These are phyloP conservation scores for Balamuthia mandrillaris DNA, from an alignment of 208 protist species.

Conservation along the genomic window DNA sequence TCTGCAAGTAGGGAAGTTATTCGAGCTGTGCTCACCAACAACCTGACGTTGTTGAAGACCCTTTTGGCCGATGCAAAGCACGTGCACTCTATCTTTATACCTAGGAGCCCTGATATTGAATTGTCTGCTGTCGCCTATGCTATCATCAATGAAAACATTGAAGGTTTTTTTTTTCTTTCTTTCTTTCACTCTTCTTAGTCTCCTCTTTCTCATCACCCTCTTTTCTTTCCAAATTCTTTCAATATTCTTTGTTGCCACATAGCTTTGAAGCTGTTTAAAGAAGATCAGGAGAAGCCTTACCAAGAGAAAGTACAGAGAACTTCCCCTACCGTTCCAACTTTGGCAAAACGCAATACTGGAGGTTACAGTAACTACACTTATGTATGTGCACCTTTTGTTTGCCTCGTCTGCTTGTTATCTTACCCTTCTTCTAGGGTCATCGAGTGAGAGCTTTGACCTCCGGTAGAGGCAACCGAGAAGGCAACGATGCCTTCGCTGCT, in stretches of 20 bases:
- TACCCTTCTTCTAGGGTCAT: conserved; percentile 9
- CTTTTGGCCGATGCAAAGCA: not conserved
- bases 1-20: conserved; percentile 27
- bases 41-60: conserved; percentile 1
- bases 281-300: too few species aligned
- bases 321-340: too few species aligned
- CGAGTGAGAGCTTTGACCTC: not conserved
- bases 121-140: conserved; percentile 30
- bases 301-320: too few species aligned
- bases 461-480: conserved; percentile 35
- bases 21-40: conserved; percentile 23
- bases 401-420: not conserved
- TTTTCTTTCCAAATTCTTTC: too few species aligned
- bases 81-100: not conserved
- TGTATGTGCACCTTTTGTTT: not conserved
- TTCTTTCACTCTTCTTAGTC: too few species aligned
- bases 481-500: conserved; percentile 46
- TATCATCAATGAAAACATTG: conserved; percentile 34
- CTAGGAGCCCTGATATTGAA: not conserved
- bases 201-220: too few species aligned
- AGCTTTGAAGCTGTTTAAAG: too few species aligned
- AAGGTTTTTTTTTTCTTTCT: too few species aligned
- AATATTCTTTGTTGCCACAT: too few species aligned
- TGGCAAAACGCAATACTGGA: too few species aligned
- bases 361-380: too few species aligned